Evolutionary conservation across 225 moss, liverwort and hornwort species (phyloP).

Genomic region (Physcomitrium patens): DNA sequence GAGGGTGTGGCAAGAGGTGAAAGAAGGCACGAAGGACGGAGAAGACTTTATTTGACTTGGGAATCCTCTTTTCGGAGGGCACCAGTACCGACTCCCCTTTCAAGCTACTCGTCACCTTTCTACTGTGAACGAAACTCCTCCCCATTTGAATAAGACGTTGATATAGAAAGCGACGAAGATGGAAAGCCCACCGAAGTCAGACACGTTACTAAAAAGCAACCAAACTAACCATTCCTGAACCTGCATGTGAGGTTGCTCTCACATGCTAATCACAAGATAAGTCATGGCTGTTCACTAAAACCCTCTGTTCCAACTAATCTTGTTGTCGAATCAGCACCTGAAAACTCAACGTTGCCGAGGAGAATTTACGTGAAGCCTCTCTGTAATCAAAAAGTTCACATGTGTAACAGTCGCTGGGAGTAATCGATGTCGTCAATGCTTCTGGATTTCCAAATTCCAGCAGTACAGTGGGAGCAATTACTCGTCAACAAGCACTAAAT

Average conservation of each 20-base stretch:
- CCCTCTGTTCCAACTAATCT: slow-evolving; percentile 31
- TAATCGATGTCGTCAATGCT: not conserved
- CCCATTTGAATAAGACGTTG: slow-evolving; percentile 44
- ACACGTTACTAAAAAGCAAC: slow-evolving; percentile 4
- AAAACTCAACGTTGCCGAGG: not conserved
- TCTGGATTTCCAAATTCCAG: not conserved
- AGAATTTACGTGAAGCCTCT: not conserved
- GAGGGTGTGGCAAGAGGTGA: slow-evolving; percentile 48
- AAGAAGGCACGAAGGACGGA: slow-evolving; percentile 51
- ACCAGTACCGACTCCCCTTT: slow-evolving; percentile 56
- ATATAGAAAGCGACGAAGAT: not conserved
- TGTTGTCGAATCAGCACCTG: not conserved
- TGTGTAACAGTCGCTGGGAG: not conserved
- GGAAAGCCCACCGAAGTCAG: not conserved
- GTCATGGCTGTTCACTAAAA: slow-evolving; percentile 23
- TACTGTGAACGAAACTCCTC: slow-evolving; percentile 58
- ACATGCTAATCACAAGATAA: not conserved
- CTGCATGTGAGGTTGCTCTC: not conserved
- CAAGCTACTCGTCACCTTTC: slow-evolving; percentile 55
- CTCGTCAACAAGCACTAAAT: not conserved
- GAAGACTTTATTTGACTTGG: slow-evolving; percentile 51
- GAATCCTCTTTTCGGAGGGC: slow-evolving; percentile 44
- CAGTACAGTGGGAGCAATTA: not conserved
- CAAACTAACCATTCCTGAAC: too few species aligned
- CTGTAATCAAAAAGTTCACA: not conserved